Evolutionary conservation across 805 yeast genomes (phyloP), one percentile per base, ranked within the genome.

Genomic region (Nematodospora valgi): DNA sequence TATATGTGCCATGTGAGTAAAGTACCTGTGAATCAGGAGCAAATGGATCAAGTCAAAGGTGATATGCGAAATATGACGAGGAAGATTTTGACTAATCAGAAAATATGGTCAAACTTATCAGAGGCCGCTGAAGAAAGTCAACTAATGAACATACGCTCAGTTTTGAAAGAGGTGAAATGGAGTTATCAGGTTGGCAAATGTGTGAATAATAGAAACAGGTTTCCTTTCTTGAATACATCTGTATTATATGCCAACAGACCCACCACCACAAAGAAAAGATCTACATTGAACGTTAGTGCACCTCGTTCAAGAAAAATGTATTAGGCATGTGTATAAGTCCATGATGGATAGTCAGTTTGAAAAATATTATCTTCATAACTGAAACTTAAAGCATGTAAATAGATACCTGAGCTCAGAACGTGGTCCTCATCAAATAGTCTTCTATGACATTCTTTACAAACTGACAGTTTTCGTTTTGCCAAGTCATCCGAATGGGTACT

Each of bases 361-460:
- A 64, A 78, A 6, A 47, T 44, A 54, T 71, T 57, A 3, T 45
- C 40, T 14, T 59, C 57, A 32, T 44, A 44, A 29, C 38, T 32
- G 40, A 75, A 72, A 23, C 54, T 52, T 26, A 46, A 56, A 2
- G 81, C 74, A 55, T 76, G 81, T 35, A 76, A 54, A 62, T 68
- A 75, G 21, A 76, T 58, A 8, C 54, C 51, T 43, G 53, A 13
- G 56, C 56, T 4, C 3, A 17, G 7, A 14, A 10, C 24, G 20
- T 17, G 6, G 10, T 25, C 30, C 5, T 6, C 10, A 13, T 16
- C 11, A 20, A 23, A 24, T 14, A 33, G 16, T 9, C 16, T 15
- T 14, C 41, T 27, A 3, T 33, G 20, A 26, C 41, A 38, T n/a
- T 23, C 34, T n/a, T 18, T 3, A 19, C 41, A 38, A 14, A n/a